A percentile compares a stretch with the other conserved stretches of the same genome.
These are phyloP conservation scores for Pisolithus thermaeus DNA, from an alignment of 1,284 basidiomycete species.

Conservation along the genomic window DNA sequence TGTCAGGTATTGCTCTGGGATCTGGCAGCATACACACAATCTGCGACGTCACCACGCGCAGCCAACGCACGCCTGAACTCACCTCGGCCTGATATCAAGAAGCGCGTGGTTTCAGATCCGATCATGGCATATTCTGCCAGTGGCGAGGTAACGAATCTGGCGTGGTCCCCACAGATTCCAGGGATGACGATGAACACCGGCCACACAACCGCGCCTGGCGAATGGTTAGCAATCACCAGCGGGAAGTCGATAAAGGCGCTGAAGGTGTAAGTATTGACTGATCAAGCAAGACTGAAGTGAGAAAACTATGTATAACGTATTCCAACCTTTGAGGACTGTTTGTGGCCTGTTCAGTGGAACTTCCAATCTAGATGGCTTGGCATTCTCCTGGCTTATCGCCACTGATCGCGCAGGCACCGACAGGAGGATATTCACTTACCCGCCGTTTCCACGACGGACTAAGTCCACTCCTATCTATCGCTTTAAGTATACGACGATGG, in stretches of 20 bases:
- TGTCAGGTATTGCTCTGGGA: slow-evolving; percentile 90
- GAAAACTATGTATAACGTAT: no score
- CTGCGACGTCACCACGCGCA: slow-evolving; percentile 55
- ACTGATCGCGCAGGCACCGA: no score
- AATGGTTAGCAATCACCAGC: slow-evolving; percentile 88
- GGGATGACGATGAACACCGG: slow-evolving; percentile 69
- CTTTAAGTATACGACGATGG: no score
- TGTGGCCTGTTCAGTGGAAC: neutral
- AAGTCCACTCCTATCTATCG: no score
- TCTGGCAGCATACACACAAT: slow-evolving; percentile 58
- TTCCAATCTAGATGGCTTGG: no score
- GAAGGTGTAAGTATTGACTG: slow-evolving; percentile 49
- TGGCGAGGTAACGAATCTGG: slow-evolving; percentile 79
- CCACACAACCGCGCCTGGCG: slow-evolving; percentile 67
- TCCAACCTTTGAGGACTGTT: no score
- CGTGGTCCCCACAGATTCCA: slow-evolving; percentile 79
- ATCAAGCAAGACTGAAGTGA: neutral
- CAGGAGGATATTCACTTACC: no score
- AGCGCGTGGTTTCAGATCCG: slow-evolving; percentile 66
- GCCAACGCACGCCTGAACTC: slow-evolving; percentile 65
- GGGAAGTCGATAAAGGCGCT: slow-evolving; percentile 80
- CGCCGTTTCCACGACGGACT: no score
- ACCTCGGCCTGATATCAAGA: slow-evolving; percentile 70
- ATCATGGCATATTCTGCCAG: slow-evolving; percentile 79
- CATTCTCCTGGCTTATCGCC: no score